Evolutionary conservation across 1,284 basidiomycete species (phyloP).

Genomic region (Trichosporon ovoides): DNA sequence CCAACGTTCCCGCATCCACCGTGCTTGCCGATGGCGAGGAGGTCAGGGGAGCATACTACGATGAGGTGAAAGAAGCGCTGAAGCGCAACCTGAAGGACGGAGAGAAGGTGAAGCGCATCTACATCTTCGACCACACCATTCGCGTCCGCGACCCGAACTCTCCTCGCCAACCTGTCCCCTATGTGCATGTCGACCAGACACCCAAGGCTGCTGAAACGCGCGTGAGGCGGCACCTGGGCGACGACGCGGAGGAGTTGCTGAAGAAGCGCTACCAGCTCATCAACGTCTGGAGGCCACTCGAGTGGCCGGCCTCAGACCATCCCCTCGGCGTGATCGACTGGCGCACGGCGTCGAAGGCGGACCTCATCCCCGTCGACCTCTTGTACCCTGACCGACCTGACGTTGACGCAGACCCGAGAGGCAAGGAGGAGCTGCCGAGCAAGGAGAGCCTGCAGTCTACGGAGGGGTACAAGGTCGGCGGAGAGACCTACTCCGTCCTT

Average conservation of each 20-base stretch:
- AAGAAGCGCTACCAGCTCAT: conserved; percentile 21
- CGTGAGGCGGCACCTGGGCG: conserved; percentile 16
- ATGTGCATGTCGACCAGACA: conserved; percentile 24
- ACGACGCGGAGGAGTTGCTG: conserved; percentile 17
- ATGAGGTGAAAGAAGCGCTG: conserved; percentile 12
- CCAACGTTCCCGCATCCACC: background rate
- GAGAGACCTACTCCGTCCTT: conserved; percentile 20
- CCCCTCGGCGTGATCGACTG: conserved; percentile 21
- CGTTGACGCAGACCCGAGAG: conserved; percentile 18
- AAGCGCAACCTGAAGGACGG: conserved; percentile 14
- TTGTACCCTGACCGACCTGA: conserved; percentile 16
- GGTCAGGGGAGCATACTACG: too few relatives aligned
- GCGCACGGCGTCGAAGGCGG: conserved; percentile 10
- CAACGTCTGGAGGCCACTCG: conserved; percentile 23
- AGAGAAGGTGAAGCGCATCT: conserved; percentile 7
- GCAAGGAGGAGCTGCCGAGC: conserved; percentile 14
- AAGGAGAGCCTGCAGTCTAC: background rate
- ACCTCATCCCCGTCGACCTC: conserved; percentile 17
- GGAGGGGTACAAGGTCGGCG: conserved; percentile 16
- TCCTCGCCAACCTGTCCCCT: conserved; percentile 17
- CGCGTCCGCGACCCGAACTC: conserved; percentile 15
- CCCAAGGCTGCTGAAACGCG: conserved; percentile 14
- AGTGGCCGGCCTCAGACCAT: conserved; percentile 9
- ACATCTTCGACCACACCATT: conserved; percentile 23
- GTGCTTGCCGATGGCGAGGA: conserved; percentile 16